Evolutionary conservation across 2,329 filamentous ascomycete genomes (phyloP), one percentile per base, ranked within the genome.

Genomic region (Cladobotryum mycophilum): DNA sequence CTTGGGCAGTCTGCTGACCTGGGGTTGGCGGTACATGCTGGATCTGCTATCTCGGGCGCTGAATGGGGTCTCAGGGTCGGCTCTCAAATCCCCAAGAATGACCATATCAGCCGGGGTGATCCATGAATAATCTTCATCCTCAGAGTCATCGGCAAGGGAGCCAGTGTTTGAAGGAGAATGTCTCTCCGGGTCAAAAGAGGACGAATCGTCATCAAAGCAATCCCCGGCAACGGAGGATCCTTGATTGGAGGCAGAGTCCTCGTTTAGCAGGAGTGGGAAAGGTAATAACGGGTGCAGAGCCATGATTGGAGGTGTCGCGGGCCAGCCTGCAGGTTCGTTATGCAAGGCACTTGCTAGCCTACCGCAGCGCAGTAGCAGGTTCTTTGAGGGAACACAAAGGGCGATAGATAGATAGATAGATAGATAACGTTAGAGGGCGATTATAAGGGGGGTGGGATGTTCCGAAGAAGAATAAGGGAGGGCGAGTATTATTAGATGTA

Each of bases 1-100:
- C 41, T 53, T 55, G 22, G 68, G 67, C 5, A 71, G 63, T 17
- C 60, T 60, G 54, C 63, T 69, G 49, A 70, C 18, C 9, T 41
- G 41, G 37, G 49, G 48, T n/a, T 33, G 41, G 35, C 40, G 33
- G 34, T 37, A 46, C 38, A 53, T n/a, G 37, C n/a, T 40, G 37
- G n/a, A n/a, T 9, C 12, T 40, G n/a, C 9, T 14, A 40, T 18
- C n/a, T n/a, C 17, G n/a, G 11, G 37, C 37, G 37, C 37, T 8
- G 12, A 40, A 15, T 2, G 3, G 7, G n/a, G 41, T 30, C 36
- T 41, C 52, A 20, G 15, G 14, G 14, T 14, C 51, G 43, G 43
- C 37, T 51, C 38, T 51, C 43, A 56, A 52, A 49, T 52, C 53
- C 49, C 56, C 55, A 47, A 61, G 55, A 15, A 58, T 52, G 40